Percentiles rank a stretch among this genome's conserved stretches.
phyloP scores from a whole-genome alignment of 768 basidiomycete genomes.

The Cystobasidium tubakii region DNA sequence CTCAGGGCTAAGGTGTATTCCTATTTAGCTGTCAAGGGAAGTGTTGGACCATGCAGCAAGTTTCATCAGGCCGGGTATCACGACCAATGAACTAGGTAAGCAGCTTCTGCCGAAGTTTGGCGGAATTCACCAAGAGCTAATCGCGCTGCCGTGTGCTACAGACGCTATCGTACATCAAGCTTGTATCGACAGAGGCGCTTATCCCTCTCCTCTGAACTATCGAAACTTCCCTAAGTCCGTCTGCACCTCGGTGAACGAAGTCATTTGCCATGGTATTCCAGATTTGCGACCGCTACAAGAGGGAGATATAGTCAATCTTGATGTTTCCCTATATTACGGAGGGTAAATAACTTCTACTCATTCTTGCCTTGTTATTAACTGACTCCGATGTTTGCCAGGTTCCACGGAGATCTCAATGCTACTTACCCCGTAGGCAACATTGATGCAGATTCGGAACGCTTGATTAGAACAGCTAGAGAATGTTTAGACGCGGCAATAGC shows the following conservation, averaged over 20 bases:
- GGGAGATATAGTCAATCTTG: conserved; percentile 95
- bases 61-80: conserved; percentile 78
- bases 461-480: conserved; percentile 75
- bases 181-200: conserved; percentile 78
- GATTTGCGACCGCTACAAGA: conserved; percentile 63
- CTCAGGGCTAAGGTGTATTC: too few relatives aligned
- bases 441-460: conserved; percentile 51
- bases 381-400: conserved; percentile 55
- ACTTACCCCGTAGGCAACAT: conserved; percentile 72
- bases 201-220: conserved; percentile 92
- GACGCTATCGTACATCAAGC: conserved; percentile 91
- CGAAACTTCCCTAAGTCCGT: conserved; percentile 87
- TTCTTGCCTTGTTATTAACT: neutral
- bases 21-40: conserved; percentile 71
- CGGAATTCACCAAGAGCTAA: neutral
- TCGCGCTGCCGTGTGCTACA: neutral
- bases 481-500: conserved; percentile 84
- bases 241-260: conserved; percentile 93
- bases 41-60: conserved; percentile 89
- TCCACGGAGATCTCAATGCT: conserved; percentile 65
- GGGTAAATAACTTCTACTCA: conserved; percentile 50
- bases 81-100: conserved; percentile 72
- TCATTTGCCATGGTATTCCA: conserved; percentile 72
- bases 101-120: too few relatives aligned
- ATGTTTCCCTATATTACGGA: conserved; percentile 71